Percentiles rank a stretch among this genome's conserved stretches.
Evolutionary conservation across 2,329 filamentous ascomycete genomes (phyloP).

Genomic region (Fusarium sp.): DNA sequence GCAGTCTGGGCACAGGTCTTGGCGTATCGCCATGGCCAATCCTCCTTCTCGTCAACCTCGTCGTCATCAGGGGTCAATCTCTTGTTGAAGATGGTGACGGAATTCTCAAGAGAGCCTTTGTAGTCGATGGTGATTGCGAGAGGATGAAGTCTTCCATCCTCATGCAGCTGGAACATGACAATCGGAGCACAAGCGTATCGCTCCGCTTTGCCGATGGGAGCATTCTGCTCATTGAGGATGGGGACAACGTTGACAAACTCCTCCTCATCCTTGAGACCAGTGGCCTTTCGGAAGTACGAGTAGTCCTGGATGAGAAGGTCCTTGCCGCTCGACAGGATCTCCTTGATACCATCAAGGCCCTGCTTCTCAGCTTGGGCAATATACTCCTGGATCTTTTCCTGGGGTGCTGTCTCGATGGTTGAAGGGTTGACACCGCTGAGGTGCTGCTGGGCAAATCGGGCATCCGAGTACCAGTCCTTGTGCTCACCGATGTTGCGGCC

Average conservation of each 20-base stretch:
- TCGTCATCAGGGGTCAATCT: constrained; percentile 19
- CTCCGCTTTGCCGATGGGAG: not conserved
- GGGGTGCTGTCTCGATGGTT: constrained; percentile 4
- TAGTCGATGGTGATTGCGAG: constrained; percentile 29
- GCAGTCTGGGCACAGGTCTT: constrained; percentile 31
- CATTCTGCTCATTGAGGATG: not conserved
- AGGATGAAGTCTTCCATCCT: constrained; percentile 25
- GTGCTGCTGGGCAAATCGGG: constrained; percentile 25
- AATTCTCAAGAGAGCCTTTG: constrained; percentile 13
- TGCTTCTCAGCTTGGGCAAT: constrained; percentile 18
- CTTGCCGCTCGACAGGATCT: not conserved
- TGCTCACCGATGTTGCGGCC: constrained; percentile 24
- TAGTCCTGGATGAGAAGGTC: constrained; percentile 32
- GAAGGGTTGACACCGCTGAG: constrained; percentile 23
- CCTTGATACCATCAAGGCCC: constrained; percentile 17
- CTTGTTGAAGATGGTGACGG: constrained; percentile 26
- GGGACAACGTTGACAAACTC: constrained; percentile 5
- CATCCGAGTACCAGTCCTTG: constrained; percentile 29
- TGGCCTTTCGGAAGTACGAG: constrained; percentile 27
- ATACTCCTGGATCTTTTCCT: constrained; percentile 13
- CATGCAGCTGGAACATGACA: constrained; percentile 25
- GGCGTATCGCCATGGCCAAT: constrained; percentile 33
- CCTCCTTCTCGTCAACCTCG: constrained; percentile 16
- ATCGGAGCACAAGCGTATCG: constrained; percentile 24
- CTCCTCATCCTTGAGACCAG: constrained; percentile 10